Evolutionary conservation across 805 yeast species (phyloP).

Genomic region (Sugiyamaella americana): DNA sequence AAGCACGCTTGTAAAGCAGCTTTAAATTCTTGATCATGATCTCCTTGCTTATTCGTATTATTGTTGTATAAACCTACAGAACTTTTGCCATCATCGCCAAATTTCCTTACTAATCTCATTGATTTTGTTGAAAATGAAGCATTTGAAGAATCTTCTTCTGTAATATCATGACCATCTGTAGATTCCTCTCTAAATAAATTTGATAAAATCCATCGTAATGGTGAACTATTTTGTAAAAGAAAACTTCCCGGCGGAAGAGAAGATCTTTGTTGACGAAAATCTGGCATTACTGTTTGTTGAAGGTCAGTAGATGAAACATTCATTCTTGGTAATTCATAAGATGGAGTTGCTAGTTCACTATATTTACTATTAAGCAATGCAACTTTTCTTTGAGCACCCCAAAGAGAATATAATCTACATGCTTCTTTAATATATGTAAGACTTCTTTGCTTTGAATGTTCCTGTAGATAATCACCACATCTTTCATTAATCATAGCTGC

Average conservation of each 20-base stretch:
- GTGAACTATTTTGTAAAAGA: constrained; percentile 22
- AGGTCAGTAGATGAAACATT: constrained; percentile 30
- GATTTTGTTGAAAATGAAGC: neutral
- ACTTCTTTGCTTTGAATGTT: constrained; percentile 36
- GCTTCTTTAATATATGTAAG: constrained; percentile 36
- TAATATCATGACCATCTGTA: neutral
- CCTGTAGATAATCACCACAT: constrained; percentile 33
- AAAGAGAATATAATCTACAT: constrained; percentile 18
- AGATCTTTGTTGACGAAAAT: constrained; percentile 21
- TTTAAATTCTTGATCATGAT: constrained; percentile 25
- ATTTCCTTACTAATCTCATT: neutral
- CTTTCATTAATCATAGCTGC: constrained; percentile 38
- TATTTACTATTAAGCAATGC: constrained; percentile 23
- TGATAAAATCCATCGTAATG: constrained; percentile 29
- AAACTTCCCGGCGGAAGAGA: constrained; percentile 13
- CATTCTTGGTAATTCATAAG: constrained; percentile 25
- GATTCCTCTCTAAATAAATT: constrained; percentile 26
- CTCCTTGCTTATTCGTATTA: neutral
- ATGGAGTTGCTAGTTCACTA: constrained; percentile 30
- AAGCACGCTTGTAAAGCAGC: constrained; percentile 42
- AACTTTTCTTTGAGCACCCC: constrained; percentile 24
- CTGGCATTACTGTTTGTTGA: constrained; percentile 28
- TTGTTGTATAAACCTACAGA: neutral
- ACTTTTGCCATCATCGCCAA: constrained; percentile 1
- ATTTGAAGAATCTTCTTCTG: neutral